These are phyloP conservation scores for Copromyces sp. DNA, from an alignment of 495 filamentous ascomycete genomes.

Conservation along the genomic window DNA sequence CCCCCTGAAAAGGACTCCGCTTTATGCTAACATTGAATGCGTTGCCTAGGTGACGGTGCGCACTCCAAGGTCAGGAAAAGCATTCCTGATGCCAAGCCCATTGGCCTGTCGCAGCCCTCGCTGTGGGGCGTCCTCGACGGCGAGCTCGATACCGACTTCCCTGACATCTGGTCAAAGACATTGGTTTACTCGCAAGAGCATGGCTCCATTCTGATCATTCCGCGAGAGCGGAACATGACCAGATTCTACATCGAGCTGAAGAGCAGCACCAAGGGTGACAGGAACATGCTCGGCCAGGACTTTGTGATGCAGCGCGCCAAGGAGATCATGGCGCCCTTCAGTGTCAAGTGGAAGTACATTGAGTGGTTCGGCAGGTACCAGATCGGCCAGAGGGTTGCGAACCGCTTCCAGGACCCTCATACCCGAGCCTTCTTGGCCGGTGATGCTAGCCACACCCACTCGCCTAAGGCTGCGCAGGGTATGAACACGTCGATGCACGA, in stretches of 20 bases:
- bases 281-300: conserved; percentile 40
- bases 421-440: conserved; percentile 58
- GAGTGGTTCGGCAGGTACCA: conserved; percentile 54
- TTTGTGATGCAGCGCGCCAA: conserved; percentile 56
- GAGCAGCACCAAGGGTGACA: conserved; percentile 38
- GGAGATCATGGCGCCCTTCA: conserved; percentile 53
- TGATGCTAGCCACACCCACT: conserved; percentile 67
- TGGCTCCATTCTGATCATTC: conserved; percentile 58
- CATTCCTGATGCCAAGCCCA: conserved; percentile 45
- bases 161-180: conserved; percentile 62
- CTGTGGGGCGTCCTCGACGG: conserved; percentile 65
- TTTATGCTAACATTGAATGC: conserved; percentile 9
- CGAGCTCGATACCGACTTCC: conserved; percentile 56
- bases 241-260: conserved; percentile 60
- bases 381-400: conserved; percentile 56
- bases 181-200: conserved; percentile 46
- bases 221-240: conserved; percentile 57
- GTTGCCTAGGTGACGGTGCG: conserved; percentile 34
- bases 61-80: conserved; percentile 44
- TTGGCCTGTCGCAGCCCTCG: conserved; percentile 50
- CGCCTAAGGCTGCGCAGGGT: conserved; percentile 67
- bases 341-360: conserved; percentile 48
- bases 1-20: not conserved
- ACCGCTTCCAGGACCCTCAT: conserved; percentile 44
- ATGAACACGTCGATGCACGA: conserved; percentile 75